Percentiles rank a stretch among this genome's conserved stretches.
These are phyloP conservation scores for Cytidiella melzeri DNA, from an alignment of 768 basidiomycete species.

Conservation along the genomic window DNA sequence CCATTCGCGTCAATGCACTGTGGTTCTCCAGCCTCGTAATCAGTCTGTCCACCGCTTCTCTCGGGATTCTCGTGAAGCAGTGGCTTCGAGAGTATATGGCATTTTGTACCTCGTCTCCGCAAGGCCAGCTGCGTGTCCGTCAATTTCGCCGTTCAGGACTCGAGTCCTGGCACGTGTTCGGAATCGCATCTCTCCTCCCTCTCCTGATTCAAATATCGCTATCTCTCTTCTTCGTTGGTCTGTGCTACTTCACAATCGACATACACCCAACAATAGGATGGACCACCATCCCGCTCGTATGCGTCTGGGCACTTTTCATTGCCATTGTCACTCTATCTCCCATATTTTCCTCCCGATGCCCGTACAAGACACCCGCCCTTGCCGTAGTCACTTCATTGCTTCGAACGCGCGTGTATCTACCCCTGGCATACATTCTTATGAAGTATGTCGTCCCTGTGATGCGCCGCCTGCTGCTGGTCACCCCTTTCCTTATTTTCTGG, in stretches of 20 bases:
- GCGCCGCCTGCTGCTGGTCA: not conserved
- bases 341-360: not conserved
- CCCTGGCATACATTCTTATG: not conserved
- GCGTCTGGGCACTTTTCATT: not conserved
- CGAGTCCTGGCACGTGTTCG: not conserved
- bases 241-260: not conserved
- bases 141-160: slow-evolving; percentile 1
- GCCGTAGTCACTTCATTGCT: not conserved
- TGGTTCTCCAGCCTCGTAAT: slow-evolving; percentile 8
- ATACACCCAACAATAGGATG: not conserved
- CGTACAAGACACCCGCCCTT: not conserved
- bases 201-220: not conserved
- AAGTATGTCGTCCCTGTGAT: not conserved
- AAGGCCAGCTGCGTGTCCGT: slow-evolving; percentile 1
- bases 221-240: not conserved
- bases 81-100: slow-evolving; percentile 6
- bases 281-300: not conserved
- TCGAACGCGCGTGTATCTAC: not conserved
- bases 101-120: not conserved
- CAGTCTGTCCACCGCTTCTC: not conserved
- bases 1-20: slow-evolving; percentile 2
- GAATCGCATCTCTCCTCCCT: not conserved
- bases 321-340: not conserved
- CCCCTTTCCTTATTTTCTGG: not conserved
- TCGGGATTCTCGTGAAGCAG: slow-evolving; percentile 4